Evolutionary conservation across 2,329 filamentous ascomycete genomes (phyloP).

Genomic region (Xylariaceae sp.): DNA sequence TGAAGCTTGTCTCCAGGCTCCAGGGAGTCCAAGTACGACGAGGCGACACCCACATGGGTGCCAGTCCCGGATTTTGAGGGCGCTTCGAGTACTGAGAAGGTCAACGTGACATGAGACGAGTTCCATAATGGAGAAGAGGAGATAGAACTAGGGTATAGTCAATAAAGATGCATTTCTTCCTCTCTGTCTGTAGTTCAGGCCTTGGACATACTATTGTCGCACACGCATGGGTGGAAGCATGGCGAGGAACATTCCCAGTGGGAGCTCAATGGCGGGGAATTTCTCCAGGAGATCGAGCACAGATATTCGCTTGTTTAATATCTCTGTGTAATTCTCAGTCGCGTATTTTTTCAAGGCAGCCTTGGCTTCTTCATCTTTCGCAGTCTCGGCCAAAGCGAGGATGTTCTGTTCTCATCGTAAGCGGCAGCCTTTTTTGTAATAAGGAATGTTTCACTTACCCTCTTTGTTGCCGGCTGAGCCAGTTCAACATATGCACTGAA

Average conservation of each 20-base stretch:
- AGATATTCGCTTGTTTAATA: slow-evolving; percentile 64
- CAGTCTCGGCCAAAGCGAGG: slow-evolving; percentile 40
- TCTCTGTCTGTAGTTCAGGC: slow-evolving; percentile 45
- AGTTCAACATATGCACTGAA: slow-evolving; percentile 77
- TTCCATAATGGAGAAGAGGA: slow-evolving; percentile 74
- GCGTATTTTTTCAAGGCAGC: slow-evolving; percentile 55
- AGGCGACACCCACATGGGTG: slow-evolving; percentile 65
- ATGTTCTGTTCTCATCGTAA: slow-evolving; percentile 46
- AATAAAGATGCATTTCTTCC: slow-evolving; percentile 10
- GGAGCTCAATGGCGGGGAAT: slow-evolving; percentile 64
- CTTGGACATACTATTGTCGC: slow-evolving; percentile 71
- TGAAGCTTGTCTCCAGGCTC: slow-evolving; percentile 50
- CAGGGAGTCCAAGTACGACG: slow-evolving; percentile 63
- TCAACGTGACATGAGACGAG: slow-evolving; percentile 65
- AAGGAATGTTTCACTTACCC: slow-evolving; percentile 48
- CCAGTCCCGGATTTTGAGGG: slow-evolving; percentile 59
- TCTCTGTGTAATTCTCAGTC: slow-evolving; percentile 53
- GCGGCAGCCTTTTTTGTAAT: background rate
- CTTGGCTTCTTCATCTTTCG: slow-evolving; percentile 37
- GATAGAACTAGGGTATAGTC: slow-evolving; percentile 59
- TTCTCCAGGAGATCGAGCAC: slow-evolving; percentile 74
- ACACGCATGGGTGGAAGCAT: slow-evolving; percentile 80
- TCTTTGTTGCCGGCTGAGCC: slow-evolving; percentile 73
- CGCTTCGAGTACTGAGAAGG: slow-evolving; percentile 69
- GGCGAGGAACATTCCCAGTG: slow-evolving; percentile 70